Evolutionary conservation across 257 asterid species (phyloP).

Genomic region (Primulina huaijiensis): DNA sequence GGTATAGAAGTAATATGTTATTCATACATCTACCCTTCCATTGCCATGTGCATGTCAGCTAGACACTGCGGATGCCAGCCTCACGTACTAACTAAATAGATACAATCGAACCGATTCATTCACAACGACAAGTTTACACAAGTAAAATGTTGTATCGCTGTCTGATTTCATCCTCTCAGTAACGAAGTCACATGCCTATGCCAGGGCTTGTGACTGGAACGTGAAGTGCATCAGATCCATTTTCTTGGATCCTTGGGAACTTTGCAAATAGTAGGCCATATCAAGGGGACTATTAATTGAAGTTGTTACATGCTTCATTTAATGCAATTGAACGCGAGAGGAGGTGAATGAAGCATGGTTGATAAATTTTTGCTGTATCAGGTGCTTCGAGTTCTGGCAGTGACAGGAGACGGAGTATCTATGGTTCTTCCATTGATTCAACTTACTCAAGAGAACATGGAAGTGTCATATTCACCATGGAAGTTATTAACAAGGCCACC

Average conservation of each 20-base stretch:
- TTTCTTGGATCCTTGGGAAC: background rate
- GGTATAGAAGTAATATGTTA: too few relatives aligned
- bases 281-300: background rate
- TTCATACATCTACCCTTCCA: too few relatives aligned
- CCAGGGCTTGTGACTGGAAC: background rate
- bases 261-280: background rate
- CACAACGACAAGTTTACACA: too few relatives aligned
- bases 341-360: slow-evolving; percentile 3
- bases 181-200: too few relatives aligned
- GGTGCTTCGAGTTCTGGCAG: slow-evolving; percentile 53
- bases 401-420: slow-evolving; percentile 48
- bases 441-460: slow-evolving; percentile 43
- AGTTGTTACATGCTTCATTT: background rate
- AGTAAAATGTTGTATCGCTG: too few relatives aligned
- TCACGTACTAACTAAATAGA: too few relatives aligned
- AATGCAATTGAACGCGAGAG: slow-evolving; percentile 11
- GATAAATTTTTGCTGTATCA: slow-evolving; percentile 28
- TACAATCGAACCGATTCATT: too few relatives aligned
- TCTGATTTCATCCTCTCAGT: too few relatives aligned
- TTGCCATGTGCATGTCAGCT: too few relatives aligned
- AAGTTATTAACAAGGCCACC: slow-evolving; percentile 74
- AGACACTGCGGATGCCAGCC: too few relatives aligned
- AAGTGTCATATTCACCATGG: slow-evolving; percentile 54
- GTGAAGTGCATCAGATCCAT: background rate
- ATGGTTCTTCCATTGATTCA: slow-evolving; percentile 56